Conservation (phyloP, 176 grass and related monocot species). For the Eragrostis nindensis region DNA sequence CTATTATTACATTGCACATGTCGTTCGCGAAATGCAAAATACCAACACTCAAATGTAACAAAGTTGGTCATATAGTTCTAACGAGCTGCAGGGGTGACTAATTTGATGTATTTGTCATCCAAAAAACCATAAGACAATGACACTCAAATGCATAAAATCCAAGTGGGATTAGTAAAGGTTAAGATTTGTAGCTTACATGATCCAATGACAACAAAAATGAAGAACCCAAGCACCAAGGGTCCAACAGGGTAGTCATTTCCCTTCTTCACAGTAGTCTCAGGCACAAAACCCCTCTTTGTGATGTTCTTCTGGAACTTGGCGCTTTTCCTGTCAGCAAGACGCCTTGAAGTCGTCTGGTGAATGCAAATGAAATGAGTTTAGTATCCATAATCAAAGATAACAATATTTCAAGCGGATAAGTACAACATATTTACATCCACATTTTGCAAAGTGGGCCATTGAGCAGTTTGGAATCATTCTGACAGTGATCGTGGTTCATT, state of each 20-base stretch:
- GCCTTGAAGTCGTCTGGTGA: constrained; percentile 62
- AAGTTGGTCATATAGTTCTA: constrained; percentile 1
- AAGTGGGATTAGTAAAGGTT: constrained; percentile 7
- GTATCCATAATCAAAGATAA: constrained; percentile 9
- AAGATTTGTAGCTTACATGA: constrained; percentile 46
- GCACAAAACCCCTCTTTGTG: constrained; percentile 51
- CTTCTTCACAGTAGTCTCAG: constrained; percentile 63
- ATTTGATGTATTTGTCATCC: neutral
- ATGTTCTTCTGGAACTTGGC: constrained; percentile 70
- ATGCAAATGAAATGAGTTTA: constrained; percentile 29
- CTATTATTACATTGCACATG: neutral
- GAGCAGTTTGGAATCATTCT: too few relatives aligned
- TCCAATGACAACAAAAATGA: constrained; percentile 67
- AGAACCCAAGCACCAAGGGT: constrained; percentile 65
- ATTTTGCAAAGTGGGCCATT: too few relatives aligned
- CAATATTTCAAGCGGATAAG: neutral
- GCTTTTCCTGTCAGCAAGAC: constrained; percentile 61
- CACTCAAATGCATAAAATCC: neutral
- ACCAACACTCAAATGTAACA: neutral
- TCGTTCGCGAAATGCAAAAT: neutral
- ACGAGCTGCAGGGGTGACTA: neutral
- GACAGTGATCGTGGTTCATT: too few relatives aligned
- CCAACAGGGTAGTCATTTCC: constrained; percentile 69
- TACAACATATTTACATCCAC: neutral
- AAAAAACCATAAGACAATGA: neutral